phyloP scores from a whole-genome alignment of 768 basidiomycete genomes.

The Tulasnella sp. region DNA sequence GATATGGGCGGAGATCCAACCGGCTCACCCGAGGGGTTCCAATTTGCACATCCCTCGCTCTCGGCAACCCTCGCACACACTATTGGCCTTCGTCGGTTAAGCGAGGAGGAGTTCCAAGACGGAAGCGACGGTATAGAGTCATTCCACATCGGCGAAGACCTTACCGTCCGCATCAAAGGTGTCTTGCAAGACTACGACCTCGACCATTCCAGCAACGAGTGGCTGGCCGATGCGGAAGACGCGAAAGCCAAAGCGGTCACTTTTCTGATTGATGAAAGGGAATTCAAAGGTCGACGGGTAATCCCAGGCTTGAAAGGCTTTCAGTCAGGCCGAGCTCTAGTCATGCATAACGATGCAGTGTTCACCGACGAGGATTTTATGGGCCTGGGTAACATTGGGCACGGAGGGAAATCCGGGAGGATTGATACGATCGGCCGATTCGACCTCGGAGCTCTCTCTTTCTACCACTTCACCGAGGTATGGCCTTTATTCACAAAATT shows the following conservation, averaged over 20 bases:
- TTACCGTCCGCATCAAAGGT: background rate
- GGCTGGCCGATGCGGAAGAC: background rate
- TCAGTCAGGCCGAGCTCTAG: background rate
- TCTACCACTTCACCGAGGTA: constrained; percentile 4
- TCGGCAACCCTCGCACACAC: background rate
- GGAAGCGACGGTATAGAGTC: constrained; percentile 17
- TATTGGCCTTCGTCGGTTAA: background rate
- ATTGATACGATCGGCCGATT: background rate
- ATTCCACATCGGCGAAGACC: constrained; percentile 20
- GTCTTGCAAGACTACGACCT: background rate
- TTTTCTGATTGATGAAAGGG: background rate
- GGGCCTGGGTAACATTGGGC: background rate
- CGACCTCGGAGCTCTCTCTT: background rate
- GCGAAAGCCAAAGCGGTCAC: background rate
- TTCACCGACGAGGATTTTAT: background rate
- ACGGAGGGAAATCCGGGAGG: background rate
- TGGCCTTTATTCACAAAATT: background rate
- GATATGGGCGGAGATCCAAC: background rate
- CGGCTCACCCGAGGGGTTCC: background rate
- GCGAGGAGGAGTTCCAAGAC: background rate
- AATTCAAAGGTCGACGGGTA: background rate
- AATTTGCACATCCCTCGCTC: background rate
- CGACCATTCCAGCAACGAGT: background rate
- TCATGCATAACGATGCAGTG: background rate
- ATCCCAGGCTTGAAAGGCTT: constrained; percentile 21